Evolutionary conservation across 2,329 filamentous ascomycete genomes (phyloP).

Genomic region (Ophiostoma novo-ulmi): DNA sequence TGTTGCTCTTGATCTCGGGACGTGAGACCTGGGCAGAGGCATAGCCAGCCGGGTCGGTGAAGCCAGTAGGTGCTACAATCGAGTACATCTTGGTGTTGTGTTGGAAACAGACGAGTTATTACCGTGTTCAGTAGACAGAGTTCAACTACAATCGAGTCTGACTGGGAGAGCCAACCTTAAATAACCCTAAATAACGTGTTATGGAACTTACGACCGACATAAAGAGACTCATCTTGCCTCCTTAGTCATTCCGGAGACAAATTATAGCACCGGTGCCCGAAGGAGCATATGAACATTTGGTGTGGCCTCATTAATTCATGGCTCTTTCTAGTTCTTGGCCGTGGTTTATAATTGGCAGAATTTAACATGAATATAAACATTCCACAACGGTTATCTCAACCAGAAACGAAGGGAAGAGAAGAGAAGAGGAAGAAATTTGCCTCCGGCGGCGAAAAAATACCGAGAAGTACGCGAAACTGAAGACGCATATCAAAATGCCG

Average conservation of each 20-base stretch:
- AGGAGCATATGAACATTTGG: too few relatives aligned
- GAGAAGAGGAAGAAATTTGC: not conserved
- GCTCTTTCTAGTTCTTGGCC: not conserved
- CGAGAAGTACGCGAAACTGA: not conserved
- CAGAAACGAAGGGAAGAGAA: not conserved
- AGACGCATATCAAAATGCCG: not conserved
- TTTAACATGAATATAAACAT: not conserved
- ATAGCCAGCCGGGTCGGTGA: slow-evolving; percentile 13
- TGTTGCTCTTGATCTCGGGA: slow-evolving; percentile 36
- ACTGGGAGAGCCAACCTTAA: not conserved
- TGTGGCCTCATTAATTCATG: too few relatives aligned
- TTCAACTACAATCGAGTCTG: not conserved
- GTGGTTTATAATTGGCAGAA: not conserved
- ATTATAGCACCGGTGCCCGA: not conserved
- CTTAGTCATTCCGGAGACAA: not conserved
- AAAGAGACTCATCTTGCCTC: not conserved
- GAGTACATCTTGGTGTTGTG: slow-evolving; percentile 3
- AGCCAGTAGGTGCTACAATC: slow-evolving; percentile 14
- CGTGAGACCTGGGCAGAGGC: slow-evolving; percentile 3
- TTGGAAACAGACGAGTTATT: not conserved
- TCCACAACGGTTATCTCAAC: not conserved
- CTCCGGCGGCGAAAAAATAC: not conserved
- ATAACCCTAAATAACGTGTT: not conserved
- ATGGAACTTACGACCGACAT: not conserved
- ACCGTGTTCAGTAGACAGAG: not conserved